These are phyloP conservation scores for Pleurotus platypus DNA, from an alignment of 768 basidiomycete species.

Conservation along the genomic window DNA sequence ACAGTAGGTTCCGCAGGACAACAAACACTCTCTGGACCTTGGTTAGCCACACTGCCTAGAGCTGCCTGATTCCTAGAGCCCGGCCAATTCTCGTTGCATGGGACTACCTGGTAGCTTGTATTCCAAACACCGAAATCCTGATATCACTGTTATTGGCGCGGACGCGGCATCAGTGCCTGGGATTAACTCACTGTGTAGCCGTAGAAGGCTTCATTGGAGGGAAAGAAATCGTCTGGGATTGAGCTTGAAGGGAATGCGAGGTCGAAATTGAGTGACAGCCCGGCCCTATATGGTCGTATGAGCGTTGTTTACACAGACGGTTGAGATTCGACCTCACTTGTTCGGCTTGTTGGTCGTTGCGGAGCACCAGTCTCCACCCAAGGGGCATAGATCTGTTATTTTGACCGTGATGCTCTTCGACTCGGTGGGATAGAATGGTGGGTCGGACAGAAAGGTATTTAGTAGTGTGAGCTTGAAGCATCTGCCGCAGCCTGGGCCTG, in stretches of 20 bases:
- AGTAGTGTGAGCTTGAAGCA: conserved; percentile 79
- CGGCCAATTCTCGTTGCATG: conserved; percentile 61
- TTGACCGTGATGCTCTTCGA: conserved; percentile 69
- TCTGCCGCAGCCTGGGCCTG: conserved; percentile 69
- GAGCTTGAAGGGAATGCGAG: conserved; percentile 72
- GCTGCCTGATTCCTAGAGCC: conserved; percentile 58
- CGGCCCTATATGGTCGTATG: conserved; percentile 34
- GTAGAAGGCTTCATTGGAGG: conserved; percentile 63
- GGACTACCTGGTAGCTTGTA: conserved; percentile 61
- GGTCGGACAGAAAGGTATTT: conserved; percentile 61
- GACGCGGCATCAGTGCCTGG: not conserved
- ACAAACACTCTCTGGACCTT: conserved; percentile 57
- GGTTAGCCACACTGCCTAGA: conserved; percentile 59
- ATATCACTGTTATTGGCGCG: not conserved
- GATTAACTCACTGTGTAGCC: conserved; percentile 21
- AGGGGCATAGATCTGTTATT: conserved; percentile 77
- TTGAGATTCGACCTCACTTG: conserved; percentile 39
- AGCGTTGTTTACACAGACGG: too few relatives aligned
- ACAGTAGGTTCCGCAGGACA: conserved; percentile 72
- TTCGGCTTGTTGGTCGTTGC: conserved; percentile 62
- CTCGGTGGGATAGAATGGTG: conserved; percentile 64
- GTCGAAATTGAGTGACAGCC: conserved; percentile 76
- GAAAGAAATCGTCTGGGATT: conserved; percentile 72
- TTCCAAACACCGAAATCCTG: conserved; percentile 91
- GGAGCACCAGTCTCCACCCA: conserved; percentile 62